Evolutionary conservation across 345 rosid genomes (phyloP).

Genomic region (Hibiscus tridactylites): DNA sequence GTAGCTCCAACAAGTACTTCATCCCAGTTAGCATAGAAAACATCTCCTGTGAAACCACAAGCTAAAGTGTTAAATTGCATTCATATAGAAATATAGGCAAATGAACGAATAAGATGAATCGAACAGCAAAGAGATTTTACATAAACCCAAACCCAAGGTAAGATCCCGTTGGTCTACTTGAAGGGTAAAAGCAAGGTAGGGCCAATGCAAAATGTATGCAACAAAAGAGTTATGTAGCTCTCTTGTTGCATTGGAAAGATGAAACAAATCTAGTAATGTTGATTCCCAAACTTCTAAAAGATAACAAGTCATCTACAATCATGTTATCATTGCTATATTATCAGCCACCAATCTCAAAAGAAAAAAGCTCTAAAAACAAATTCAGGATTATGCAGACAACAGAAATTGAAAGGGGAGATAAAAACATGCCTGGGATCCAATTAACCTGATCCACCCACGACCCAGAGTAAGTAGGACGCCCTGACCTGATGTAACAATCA

Average conservation of each 20-base stretch:
- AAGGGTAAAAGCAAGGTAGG: not conserved
- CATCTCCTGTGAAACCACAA: conserved; percentile 54
- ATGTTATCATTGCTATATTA: not conserved
- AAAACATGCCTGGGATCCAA: conserved; percentile 64
- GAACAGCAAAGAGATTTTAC: not conserved
- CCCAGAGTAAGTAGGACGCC: conserved; percentile 54
- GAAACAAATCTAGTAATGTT: not conserved
- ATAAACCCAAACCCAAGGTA: not conserved
- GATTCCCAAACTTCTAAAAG: not conserved
- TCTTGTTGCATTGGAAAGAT: not conserved
- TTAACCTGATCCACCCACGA: conserved; percentile 93
- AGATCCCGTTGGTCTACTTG: not conserved
- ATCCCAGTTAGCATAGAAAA: conserved; percentile 89
- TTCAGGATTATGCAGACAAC: not conserved
- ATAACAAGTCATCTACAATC: not conserved
- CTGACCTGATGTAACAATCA: conserved; percentile 51
- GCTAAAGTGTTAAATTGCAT: not conserved
- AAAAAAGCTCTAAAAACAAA: not conserved
- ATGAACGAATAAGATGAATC: not conserved
- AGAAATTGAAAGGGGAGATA: not conserved
- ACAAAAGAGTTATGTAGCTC: not conserved
- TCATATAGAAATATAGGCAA: not conserved
- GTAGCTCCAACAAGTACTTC: conserved; percentile 89
- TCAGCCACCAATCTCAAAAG: not conserved
- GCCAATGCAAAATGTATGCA: not conserved